These are phyloP conservation scores for Pneumocystis jirovecii DNA, from an alignment of 1,139 yeast genomes.

Conservation along the genomic window DNA sequence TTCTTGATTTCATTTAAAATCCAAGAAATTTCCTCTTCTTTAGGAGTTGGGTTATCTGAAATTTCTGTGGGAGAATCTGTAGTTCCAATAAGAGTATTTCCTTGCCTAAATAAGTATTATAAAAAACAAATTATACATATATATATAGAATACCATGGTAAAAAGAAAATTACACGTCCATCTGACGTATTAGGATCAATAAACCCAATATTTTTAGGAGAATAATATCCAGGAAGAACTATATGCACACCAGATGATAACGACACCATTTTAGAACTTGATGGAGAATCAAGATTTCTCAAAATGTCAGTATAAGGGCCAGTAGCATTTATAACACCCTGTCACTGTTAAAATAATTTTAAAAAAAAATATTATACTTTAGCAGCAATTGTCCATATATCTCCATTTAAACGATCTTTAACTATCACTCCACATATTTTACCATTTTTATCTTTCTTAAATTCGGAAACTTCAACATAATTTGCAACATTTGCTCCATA, in stretches of 20 bases:
- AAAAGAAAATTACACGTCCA: constrained; percentile 91
- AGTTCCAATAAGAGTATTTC: constrained; percentile 84
- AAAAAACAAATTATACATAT: neutral
- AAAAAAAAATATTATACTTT: constrained; percentile 12
- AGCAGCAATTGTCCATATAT: constrained; percentile 6
- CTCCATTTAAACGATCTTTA: constrained; percentile 32
- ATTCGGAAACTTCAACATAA: constrained; percentile 66
- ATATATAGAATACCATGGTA: constrained; percentile 80
- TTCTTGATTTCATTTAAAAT: constrained; percentile 77
- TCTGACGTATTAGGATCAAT: constrained; percentile 86
- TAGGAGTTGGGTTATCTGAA: constrained; percentile 55
- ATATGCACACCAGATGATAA: constrained; percentile 92
- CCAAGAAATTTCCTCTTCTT: constrained; percentile 81
- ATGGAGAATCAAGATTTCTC: constrained; percentile 63
- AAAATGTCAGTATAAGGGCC: constrained; percentile 83
- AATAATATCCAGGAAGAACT: constrained; percentile 80
- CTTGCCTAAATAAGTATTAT: neutral
- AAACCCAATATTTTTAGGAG: constrained; percentile 77
- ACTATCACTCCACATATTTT: constrained; percentile 66
- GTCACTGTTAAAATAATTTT: constrained; percentile 38
- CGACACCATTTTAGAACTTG: constrained; percentile 60
- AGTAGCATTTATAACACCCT: constrained; percentile 77
- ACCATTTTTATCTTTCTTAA: constrained; percentile 46
- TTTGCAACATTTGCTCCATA: constrained; percentile 83
- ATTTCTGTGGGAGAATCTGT: constrained; percentile 70